A percentile compares a stretch with the other conserved stretches of the same genome.
phyloP scores from a whole-genome alignment of 768 basidiomycete genomes.

The Kwoniella bestiolae region DNA sequence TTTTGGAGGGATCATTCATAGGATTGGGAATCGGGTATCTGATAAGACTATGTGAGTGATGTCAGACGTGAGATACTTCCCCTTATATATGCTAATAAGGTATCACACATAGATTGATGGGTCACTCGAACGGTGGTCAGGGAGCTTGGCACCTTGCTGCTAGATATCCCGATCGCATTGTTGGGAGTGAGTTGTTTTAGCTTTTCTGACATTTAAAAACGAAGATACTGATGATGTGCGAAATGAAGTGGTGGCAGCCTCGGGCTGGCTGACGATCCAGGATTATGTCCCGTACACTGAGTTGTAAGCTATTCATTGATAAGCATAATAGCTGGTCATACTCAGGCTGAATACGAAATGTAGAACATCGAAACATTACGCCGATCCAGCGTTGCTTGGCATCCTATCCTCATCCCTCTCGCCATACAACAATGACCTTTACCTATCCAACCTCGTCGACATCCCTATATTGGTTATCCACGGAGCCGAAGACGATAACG shows the following conservation, averaged over 20 bases:
- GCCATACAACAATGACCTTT: constrained; percentile 85
- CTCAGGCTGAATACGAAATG: background rate
- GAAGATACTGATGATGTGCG: background rate
- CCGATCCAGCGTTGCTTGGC: constrained; percentile 73
- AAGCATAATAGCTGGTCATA: background rate
- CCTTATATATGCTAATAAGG: background rate
- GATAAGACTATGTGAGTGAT: constrained; percentile 56
- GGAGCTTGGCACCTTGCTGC: constrained; percentile 80
- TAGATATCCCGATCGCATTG: constrained; percentile 72
- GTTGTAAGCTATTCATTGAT: constrained; percentile 63
- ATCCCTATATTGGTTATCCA: constrained; percentile 76
- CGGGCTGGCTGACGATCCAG: constrained; percentile 85
- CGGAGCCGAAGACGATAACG: constrained; percentile 77
- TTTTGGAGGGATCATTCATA: constrained; percentile 61
- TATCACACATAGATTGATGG: constrained; percentile 66
- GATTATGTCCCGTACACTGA: constrained; percentile 75
- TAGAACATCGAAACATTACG: constrained; percentile 63
- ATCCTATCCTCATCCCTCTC: constrained; percentile 76
- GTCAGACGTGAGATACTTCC: background rate
- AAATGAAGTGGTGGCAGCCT: constrained; percentile 66
- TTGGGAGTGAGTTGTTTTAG: constrained; percentile 24
- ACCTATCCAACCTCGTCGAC: constrained; percentile 74
- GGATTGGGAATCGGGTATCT: constrained; percentile 49
- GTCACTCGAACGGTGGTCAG: constrained; percentile 93
- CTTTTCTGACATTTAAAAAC: no score